phyloP scores from a whole-genome alignment of 768 basidiomycete species.

The Suillus clintonianus region DNA sequence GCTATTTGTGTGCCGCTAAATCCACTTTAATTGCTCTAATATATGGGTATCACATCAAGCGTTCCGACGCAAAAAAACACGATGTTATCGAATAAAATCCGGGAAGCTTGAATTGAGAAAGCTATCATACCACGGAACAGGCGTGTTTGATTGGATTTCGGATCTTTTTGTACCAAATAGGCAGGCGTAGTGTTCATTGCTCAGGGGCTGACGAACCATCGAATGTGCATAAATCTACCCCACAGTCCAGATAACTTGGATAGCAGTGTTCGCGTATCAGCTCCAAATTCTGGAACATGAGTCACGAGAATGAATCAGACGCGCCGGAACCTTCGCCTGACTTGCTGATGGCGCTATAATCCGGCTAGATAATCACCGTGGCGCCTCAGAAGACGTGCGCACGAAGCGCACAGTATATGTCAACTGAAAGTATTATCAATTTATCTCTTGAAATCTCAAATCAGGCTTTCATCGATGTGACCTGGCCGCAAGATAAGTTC shows the following conservation, averaged over 20 bases:
- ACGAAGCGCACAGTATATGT: slow-evolving; percentile 2
- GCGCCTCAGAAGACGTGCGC: neutral
- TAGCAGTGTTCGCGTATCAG: neutral
- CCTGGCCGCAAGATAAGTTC: neutral
- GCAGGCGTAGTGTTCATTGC: slow-evolving; percentile 4
- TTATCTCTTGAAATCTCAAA: slow-evolving; percentile 1
- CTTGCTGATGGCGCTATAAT: neutral
- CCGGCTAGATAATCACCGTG: slow-evolving; percentile 5
- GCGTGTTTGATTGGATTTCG: neutral
- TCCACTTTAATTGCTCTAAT: neutral
- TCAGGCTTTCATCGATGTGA: slow-evolving; percentile 3
- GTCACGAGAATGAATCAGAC: neutral
- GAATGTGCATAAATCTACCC: neutral
- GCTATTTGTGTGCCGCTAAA: neutral
- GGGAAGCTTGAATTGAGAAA: neutral
- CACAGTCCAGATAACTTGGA: neutral
- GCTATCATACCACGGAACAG: neutral
- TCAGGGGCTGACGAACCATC: neutral
- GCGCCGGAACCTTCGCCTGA: neutral
- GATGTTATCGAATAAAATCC: neutral
- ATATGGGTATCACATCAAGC: neutral
- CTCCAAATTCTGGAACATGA: neutral
- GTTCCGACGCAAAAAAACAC: neutral
- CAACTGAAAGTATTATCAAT: neutral
- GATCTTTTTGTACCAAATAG: neutral